Base-by-base conservation (phyloP, 2,329 filamentous ascomycete genomes). In the Ophiostoma novo-ulmi region DNA sequence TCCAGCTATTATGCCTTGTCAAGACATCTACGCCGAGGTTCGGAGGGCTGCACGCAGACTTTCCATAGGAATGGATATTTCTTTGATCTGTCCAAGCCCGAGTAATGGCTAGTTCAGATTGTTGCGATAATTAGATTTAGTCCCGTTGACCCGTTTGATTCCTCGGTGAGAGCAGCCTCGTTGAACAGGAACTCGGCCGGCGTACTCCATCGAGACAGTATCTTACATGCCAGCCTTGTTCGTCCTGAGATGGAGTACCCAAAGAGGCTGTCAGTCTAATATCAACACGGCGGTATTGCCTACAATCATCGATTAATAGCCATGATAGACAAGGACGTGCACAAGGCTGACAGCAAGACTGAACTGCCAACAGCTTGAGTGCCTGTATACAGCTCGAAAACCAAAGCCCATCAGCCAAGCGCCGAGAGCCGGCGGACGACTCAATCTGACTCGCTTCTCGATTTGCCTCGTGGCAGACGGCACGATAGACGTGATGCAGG, bases 281-380 rank as follows among this genome's bases (percentile, higher is more conserved):
- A n/a, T 17, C 44, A 17, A 17, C 13, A 1, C 13, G 13, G 44
- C 17, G 14, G 14, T 17, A 5, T 48, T 13, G 11, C 38, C 11
- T 39, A 5, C 11, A 13, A 3, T 39, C 11, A 39, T 39, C 1
- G 38, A 39, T 1, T 31, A 0, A 31, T 3, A 31, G 31, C 2
- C 31, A 4, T 2, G 31, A 31, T 31, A 31, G 31, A 31, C 31
- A 26, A 13, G 52, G 52, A 58, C 52, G 52, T 58, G 52, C 52
- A 58, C 52, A 17, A 58, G 52, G 52, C 52, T 58, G 52, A 58
- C 52, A 48, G 17, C 44, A n/a, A 48, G 44, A 48, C 20, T 48
- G 44, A 48, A 5, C 13, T 44, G 11, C 41, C 41, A 5, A 20
- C 41, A 44, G 14, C 11, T 17, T 44, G 41, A 13, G 11, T 44